Conservation (phyloP, 2,329 filamentous ascomycete genomes). For the Dothistroma septosporum region DNA sequence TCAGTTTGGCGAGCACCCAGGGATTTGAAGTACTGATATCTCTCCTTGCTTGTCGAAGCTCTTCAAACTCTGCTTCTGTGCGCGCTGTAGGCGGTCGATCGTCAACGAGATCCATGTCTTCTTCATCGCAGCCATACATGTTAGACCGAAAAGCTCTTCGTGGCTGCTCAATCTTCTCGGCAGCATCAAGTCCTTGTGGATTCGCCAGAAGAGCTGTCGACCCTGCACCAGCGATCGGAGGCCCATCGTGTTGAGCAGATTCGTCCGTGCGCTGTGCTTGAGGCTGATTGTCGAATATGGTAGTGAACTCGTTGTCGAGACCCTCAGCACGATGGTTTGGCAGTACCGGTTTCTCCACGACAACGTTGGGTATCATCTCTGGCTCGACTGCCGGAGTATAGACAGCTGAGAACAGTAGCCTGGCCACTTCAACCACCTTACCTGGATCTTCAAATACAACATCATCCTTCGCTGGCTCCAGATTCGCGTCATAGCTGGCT, state of each 20-base stretch:
- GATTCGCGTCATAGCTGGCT: slow-evolving; percentile 65
- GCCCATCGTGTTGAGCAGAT: background rate
- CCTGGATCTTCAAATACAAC: slow-evolving; percentile 61
- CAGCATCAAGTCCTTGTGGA: too few species aligned
- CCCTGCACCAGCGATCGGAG: background rate
- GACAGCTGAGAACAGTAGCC: slow-evolving; percentile 41
- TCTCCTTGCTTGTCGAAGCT: slow-evolving; percentile 31
- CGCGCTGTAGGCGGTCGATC: slow-evolving; percentile 16
- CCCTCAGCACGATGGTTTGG: background rate
- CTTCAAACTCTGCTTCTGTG: slow-evolving; percentile 29
- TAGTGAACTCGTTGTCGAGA: background rate
- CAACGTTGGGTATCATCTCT: background rate
- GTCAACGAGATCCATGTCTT: slow-evolving; percentile 28
- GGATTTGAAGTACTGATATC: slow-evolving; percentile 43
- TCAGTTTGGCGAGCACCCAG: slow-evolving; percentile 49
- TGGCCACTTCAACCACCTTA: slow-evolving; percentile 42
- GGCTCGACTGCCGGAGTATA: slow-evolving; percentile 14
- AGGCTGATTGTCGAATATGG: background rate
- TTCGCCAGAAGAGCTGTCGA: background rate
- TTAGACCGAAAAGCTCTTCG: slow-evolving; percentile 25
- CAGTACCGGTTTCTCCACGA: background rate
- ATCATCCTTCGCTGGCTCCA: slow-evolving; percentile 69
- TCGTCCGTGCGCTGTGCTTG: background rate
- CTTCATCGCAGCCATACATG: slow-evolving; percentile 38
- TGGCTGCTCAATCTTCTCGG: background rate